A percentile compares a stretch with the other conserved stretches of the same genome.
These are phyloP conservation scores for Rhododendron vialii DNA, from an alignment of 148 eudicot species.

Conservation along the genomic window DNA sequence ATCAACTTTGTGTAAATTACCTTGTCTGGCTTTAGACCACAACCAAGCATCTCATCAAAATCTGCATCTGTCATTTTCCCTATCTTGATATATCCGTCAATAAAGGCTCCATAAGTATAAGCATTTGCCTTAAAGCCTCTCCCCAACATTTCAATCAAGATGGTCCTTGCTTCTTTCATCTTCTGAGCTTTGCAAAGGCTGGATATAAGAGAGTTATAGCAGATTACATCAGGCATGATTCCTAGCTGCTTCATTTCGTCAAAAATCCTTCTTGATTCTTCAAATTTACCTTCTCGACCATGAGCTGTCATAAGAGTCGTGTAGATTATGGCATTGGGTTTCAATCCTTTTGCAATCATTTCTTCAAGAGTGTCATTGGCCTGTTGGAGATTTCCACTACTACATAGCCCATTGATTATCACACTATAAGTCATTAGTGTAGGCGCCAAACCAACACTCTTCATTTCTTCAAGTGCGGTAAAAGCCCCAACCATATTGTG, in stretches of 20 bases:
- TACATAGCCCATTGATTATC: constrained; percentile 53
- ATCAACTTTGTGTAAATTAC: constrained; percentile 55
- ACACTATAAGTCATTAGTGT: constrained; percentile 44
- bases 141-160: constrained; percentile 49
- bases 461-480: constrained; percentile 65
- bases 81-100: constrained; percentile 45
- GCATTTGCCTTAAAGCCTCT: constrained; percentile 58
- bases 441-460: constrained; percentile 45
- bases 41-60: constrained; percentile 58
- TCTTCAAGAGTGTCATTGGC: constrained; percentile 40
- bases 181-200: constrained; percentile 62
- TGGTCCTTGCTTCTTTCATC: constrained; percentile 56
- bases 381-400: constrained; percentile 40
- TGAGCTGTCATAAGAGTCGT: constrained; percentile 61
- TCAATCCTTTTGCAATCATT: constrained; percentile 51
- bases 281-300: constrained; percentile 35
- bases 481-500: constrained; percentile 44
- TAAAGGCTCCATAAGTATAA: constrained; percentile 70
- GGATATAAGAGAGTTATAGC: constrained; percentile 60
- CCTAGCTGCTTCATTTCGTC: constrained; percentile 58
- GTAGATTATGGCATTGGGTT: constrained; percentile 56
- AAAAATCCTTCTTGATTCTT: constrained; percentile 49
- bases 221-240: constrained; percentile 60
- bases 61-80: constrained; percentile 58
- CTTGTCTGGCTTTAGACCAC: constrained; percentile 52